Percentiles rank a stretch among this genome's conserved stretches.
phyloP scores from a whole-genome alignment of 2,329 filamentous ascomycete genomes.

The Xylaria sp. region DNA sequence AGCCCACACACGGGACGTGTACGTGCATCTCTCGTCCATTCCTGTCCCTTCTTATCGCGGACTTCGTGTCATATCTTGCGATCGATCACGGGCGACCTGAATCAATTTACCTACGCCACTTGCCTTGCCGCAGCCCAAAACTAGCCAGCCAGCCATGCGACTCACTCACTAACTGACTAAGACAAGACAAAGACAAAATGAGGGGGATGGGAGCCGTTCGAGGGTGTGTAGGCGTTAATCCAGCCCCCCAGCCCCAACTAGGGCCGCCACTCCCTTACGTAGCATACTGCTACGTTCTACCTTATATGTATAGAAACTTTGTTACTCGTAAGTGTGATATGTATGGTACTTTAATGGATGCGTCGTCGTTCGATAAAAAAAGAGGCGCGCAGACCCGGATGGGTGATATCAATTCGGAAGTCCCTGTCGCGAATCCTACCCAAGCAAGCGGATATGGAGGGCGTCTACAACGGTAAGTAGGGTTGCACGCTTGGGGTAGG shows the following conservation, averaged over 20 bases:
- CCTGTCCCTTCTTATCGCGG: constrained; percentile 19
- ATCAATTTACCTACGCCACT: neutral
- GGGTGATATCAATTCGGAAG: constrained; percentile 24
- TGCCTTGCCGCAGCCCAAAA: constrained; percentile 8
- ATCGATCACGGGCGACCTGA: neutral
- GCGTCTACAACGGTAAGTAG: neutral
- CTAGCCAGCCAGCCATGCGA: constrained; percentile 8
- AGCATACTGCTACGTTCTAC: neutral
- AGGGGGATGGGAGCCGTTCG: neutral
- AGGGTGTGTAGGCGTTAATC: no score
- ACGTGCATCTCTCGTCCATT: constrained; percentile 18
- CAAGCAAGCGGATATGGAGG: constrained; percentile 23
- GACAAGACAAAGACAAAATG: constrained; percentile 2
- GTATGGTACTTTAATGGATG: constrained; percentile 23
- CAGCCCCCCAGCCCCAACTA: neutral
- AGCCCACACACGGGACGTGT: constrained; percentile 32
- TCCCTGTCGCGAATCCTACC: constrained; percentile 27
- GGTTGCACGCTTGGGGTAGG: constrained; percentile 11
- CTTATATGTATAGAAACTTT: neutral
- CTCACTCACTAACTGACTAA: constrained; percentile 9
- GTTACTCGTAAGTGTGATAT: neutral
- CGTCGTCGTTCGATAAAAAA: neutral
- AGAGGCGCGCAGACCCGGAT: constrained; percentile 6
- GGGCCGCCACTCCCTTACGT: constrained; percentile 7
- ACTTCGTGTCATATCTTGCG: constrained; percentile 14